Percentiles rank a stretch among this genome's conserved stretches.
Conservation (phyloP, 352 stramenopile species). For the Globisporangium heterothallicum region DNA sequence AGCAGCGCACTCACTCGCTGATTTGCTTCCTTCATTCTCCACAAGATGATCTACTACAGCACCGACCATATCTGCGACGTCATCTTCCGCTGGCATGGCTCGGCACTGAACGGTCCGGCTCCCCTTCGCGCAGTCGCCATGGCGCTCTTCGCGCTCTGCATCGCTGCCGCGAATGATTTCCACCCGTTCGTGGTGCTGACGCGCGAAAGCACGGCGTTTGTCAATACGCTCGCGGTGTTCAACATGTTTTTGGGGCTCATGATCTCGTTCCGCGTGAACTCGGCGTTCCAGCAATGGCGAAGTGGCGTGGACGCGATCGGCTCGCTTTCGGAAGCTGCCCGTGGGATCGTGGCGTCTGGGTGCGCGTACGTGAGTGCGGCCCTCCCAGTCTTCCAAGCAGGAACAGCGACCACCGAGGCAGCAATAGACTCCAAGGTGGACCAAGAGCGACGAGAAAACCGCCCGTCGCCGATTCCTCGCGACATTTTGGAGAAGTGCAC, state of each 20-base stretch:
- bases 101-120: constrained; percentile 64
- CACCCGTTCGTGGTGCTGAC: constrained; percentile 64
- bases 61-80: constrained; percentile 49
- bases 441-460: constrained; percentile 11
- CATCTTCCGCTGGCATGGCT: constrained; percentile 66
- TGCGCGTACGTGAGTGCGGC: constrained; percentile 61
- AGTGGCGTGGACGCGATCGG: constrained; percentile 59
- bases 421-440: constrained; percentile 9
- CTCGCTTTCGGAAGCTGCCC: constrained; percentile 50
- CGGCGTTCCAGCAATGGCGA: constrained; percentile 74
- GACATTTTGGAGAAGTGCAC: constrained; percentile 70
- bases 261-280: constrained; percentile 79
- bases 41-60: constrained; percentile 79
- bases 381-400: constrained; percentile 16
- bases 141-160: constrained; percentile 47
- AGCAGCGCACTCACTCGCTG: background rate
- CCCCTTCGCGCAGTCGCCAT: constrained; percentile 58
- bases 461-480: constrained; percentile 27
- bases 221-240: constrained; percentile 79
- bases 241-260: constrained; percentile 81
- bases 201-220: constrained; percentile 64
- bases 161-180: constrained; percentile 47
- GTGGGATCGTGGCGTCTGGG: constrained; percentile 64
- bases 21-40: background rate
- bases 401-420: constrained; percentile 1